These are phyloP conservation scores for Heliophila coronopifolia DNA, from an alignment of 441 rosid genomes.

Conservation along the genomic window DNA sequence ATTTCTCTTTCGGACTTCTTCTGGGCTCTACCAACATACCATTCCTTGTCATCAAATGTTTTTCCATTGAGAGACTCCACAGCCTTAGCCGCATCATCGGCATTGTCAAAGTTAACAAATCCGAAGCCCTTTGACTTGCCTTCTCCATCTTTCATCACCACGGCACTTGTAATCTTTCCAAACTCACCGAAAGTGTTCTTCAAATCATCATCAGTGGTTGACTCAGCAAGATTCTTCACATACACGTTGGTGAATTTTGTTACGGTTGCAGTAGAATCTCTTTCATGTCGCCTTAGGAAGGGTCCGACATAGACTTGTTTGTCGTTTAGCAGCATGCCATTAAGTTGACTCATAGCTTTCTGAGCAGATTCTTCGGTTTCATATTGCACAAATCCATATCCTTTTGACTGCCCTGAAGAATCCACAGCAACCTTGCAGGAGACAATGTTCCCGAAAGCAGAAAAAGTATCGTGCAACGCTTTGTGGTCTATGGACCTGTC, in stretches of 20 bases:
- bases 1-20: conserved; percentile 62
- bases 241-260: conserved; percentile 51
- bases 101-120: conserved; percentile 56
- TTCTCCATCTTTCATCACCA: conserved; percentile 60
- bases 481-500: conserved; percentile 63
- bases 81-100: conserved; percentile 54
- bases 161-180: conserved; percentile 53
- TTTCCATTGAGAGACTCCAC: conserved; percentile 60
- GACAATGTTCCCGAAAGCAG: conserved; percentile 55
- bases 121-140: conserved; percentile 73
- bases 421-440: conserved; percentile 65
- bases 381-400: conserved; percentile 63
- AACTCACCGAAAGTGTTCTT: conserved; percentile 48
- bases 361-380: conserved; percentile 60
- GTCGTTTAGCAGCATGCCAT: conserved; percentile 71
- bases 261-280: conserved; percentile 37
- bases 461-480: conserved; percentile 54
- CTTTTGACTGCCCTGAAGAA: conserved; percentile 54
- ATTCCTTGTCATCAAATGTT: conserved; percentile 56
- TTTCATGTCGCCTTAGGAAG: conserved; percentile 63
- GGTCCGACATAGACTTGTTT: conserved; percentile 68
- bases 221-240: conserved; percentile 56
- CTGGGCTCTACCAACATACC: conserved; percentile 65
- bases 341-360: conserved; percentile 50
- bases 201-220: conserved; percentile 51